These are phyloP conservation scores for Cardamine occulta DNA, from an alignment of 345 rosid genomes.

Conservation along the genomic window DNA sequence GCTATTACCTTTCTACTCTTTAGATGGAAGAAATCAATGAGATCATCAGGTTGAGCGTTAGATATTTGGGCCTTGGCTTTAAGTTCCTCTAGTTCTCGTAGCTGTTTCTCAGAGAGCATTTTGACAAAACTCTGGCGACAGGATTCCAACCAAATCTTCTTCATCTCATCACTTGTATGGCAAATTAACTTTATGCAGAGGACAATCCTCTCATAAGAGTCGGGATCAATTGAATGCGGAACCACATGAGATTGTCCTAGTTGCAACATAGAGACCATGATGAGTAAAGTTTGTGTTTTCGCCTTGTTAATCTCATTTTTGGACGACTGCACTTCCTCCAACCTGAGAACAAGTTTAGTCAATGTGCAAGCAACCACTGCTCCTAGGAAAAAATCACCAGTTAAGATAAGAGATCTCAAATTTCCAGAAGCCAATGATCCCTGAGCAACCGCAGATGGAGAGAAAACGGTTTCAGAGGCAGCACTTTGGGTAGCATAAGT, in stretches of 20 bases:
- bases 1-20: slow-evolving; percentile 85
- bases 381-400: slow-evolving; percentile 96
- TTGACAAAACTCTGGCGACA: slow-evolving; percentile 87
- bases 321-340: slow-evolving; percentile 87
- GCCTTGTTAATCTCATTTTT: slow-evolving; percentile 73
- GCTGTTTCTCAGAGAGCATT: slow-evolving; percentile 91
- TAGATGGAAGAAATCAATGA: slow-evolving; percentile 90
- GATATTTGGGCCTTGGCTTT: slow-evolving; percentile 88
- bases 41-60: slow-evolving; percentile 92
- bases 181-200: slow-evolving; percentile 78
- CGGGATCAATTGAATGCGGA: slow-evolving; percentile 79
- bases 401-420: slow-evolving; percentile 76
- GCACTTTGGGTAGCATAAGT: slow-evolving; percentile 92
- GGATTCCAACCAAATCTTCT: slow-evolving; percentile 87
- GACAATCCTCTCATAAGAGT: slow-evolving; percentile 77
- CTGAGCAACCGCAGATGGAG: slow-evolving; percentile 74
- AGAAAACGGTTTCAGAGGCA: slow-evolving; percentile 77
- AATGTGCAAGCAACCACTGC: slow-evolving; percentile 93
- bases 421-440: slow-evolving; percentile 71
- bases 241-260: slow-evolving; percentile 81
- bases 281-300: slow-evolving; percentile 61
- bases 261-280: slow-evolving; percentile 83
- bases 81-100: slow-evolving; percentile 74
- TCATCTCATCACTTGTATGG: slow-evolving; percentile 70
- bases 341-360: slow-evolving; percentile 81